phyloP scores from a whole-genome alignment of 257 asterid species.

The Solanum chiquidenum region DNA sequence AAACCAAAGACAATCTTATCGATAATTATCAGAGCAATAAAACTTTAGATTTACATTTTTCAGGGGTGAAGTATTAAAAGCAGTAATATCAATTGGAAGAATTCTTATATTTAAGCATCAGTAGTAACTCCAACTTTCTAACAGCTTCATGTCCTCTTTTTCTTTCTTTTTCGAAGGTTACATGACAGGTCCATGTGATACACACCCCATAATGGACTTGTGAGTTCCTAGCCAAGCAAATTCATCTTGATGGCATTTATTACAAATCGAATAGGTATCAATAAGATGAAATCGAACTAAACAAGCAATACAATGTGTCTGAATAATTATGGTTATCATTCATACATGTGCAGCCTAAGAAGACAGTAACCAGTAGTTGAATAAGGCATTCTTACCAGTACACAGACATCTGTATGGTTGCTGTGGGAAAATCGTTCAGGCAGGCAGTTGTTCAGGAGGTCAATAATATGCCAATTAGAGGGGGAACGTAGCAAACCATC shows the following conservation, averaged over 20 bases:
- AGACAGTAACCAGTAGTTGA: not conserved
- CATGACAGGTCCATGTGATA: not conserved
- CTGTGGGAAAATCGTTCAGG: conserved; percentile 54
- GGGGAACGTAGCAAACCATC: conserved; percentile 49
- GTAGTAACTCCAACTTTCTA: not conserved
- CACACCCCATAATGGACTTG: not conserved
- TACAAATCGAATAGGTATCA: not conserved
- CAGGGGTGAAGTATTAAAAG: not conserved
- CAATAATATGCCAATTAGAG: conserved; percentile 67
- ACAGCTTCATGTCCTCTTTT: not conserved
- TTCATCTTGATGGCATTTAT: not conserved
- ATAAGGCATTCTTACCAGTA: conserved; percentile 43
- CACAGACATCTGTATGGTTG: conserved; percentile 57
- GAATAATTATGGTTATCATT: not conserved
- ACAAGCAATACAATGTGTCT: not conserved
- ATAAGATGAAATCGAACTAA: not conserved
- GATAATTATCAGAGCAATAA: not conserved
- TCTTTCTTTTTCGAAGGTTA: not conserved
- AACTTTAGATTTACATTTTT: not conserved
- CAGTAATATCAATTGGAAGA: not conserved
- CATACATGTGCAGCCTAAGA: not conserved
- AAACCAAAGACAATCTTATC: not conserved
- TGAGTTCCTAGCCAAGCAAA: not conserved
- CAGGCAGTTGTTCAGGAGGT: conserved; percentile 65
- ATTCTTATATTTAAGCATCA: not conserved